Base-by-base conservation (phyloP, 768 basidiomycete genomes). In the Tulasnella sp. region DNA sequence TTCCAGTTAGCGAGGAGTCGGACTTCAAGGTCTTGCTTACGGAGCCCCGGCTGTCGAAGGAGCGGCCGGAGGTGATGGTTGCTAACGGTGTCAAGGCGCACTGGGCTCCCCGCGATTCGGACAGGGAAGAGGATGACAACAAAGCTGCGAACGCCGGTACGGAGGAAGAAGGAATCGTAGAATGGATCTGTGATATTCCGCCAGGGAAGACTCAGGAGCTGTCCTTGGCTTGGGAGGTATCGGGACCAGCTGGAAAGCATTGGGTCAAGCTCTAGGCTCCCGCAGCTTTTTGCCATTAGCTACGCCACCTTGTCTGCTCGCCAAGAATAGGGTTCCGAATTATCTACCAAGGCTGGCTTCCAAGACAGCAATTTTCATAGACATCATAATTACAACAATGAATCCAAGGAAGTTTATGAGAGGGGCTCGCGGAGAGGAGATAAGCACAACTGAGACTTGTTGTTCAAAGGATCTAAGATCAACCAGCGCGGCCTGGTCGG, bases 1-100 rank as follows among this genome's bases (percentile, higher is more conserved):
- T 75, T 16, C 75, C 75, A 0, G 59, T 69, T 5, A 72, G 71
- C 35, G 74, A 74, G 35, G 73, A 75, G 36, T 36, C 71, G 29
- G 62, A 67, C 34, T 47, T 74, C 67, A 75, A 74, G 66, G 74
- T 74, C 1, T 34, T 40, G 6, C 26, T 75, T 22, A 16, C 67
- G 7, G 66, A 75, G 34, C 75, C 75, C 26, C 52, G 52, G 11
- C 16, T 59, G 52, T 32, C 65, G 16, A 74, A 74, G 73, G 68
- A 69, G 26, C n/a, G 69, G 29, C 52, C 69, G 19, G 69, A 69
- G 26, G 39, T 69, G 5, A 42, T 29, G n/a, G 22, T 69, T 40
- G n/a, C 44, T 22, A 17, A 26, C 16, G 62, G 68, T 32, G 68
- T 63, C 26, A 69, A 67, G 47, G 64, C 64, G 17, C 47, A 67